phyloP scores from a whole-genome alignment of 2,329 filamentous ascomycete genomes.

The Incumbomyces lentus region DNA sequence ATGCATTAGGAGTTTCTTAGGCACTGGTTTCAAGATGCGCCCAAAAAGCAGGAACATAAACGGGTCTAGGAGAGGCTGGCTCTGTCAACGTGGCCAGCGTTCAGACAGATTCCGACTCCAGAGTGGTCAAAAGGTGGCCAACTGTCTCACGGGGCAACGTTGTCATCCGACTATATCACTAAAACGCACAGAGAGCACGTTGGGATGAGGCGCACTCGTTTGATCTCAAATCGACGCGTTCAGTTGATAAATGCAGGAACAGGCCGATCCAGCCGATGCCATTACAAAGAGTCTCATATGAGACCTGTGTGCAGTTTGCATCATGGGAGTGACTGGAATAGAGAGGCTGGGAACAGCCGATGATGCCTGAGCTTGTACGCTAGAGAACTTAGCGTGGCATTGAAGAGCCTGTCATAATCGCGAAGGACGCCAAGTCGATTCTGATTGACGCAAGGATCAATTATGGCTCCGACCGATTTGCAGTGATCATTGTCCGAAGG shows the following conservation, averaged over 20 bases:
- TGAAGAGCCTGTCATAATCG: conserved; percentile 14
- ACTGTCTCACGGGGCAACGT: conserved; percentile 4
- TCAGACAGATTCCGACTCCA: background rate
- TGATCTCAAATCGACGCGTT: background rate
- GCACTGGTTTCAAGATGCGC: background rate
- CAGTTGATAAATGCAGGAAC: conserved; percentile 3
- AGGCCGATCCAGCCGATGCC: conserved; percentile 3
- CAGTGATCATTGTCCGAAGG: too few relatives aligned
- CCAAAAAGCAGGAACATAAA: background rate
- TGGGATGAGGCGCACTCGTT: background rate
- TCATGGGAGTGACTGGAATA: conserved; percentile 15
- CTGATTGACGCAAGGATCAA: conserved; percentile 17
- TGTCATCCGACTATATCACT: too few relatives aligned
- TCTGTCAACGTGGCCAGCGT: conserved; percentile 4
- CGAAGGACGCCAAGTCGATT: conserved; percentile 10
- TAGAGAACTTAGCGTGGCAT: conserved; percentile 7
- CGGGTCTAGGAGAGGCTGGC: conserved; percentile 7
- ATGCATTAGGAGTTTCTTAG: conserved; percentile 1
- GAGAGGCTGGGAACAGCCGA: conserved; percentile 17
- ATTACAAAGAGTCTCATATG: background rate
- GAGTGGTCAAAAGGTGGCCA: conserved; percentile 3
- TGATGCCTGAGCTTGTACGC: conserved; percentile 5
- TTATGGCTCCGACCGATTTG: background rate
- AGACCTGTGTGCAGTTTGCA: conserved; percentile 11
- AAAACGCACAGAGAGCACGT: background rate